phyloP scores from a whole-genome alignment of 1,284 basidiomycete genomes.

The Ustilago shanxiensis region DNA sequence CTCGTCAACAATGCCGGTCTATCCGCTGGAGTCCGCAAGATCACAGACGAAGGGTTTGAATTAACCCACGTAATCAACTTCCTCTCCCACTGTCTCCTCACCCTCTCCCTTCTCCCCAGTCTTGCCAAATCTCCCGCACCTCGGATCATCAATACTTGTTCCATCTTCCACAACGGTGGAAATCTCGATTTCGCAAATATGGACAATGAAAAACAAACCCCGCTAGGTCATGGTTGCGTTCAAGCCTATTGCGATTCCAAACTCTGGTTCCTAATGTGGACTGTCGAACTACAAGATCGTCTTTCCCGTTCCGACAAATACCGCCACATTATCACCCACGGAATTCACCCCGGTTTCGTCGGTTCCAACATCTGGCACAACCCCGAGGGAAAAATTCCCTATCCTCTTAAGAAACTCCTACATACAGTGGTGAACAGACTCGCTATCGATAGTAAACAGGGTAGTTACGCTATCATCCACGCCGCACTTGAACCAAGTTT shows the following conservation, averaged over 20 bases:
- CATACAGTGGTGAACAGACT: constrained; percentile 9
- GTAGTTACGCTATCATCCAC: constrained; percentile 47
- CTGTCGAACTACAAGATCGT: constrained; percentile 57
- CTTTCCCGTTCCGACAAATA: constrained; percentile 51
- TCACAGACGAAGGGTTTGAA: constrained; percentile 62
- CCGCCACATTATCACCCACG: constrained; percentile 57
- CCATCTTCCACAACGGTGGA: constrained; percentile 58
- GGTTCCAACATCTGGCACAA: constrained; percentile 56
- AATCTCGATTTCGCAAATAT: constrained; percentile 57
- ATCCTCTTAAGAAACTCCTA: constrained; percentile 10
- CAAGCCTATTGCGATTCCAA: constrained; percentile 59
- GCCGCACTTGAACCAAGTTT: constrained; percentile 45
- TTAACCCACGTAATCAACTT: constrained; percentile 57
- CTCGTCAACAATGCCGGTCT: constrained; percentile 60
- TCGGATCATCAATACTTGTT: constrained; percentile 59
- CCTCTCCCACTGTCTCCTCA: constrained; percentile 55
- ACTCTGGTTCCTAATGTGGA: constrained; percentile 59
- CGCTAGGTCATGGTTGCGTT: constrained; percentile 41
- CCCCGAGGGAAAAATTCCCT: constrained; percentile 19
- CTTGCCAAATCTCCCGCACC: constrained; percentile 44
- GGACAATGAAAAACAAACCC: constrained; percentile 53
- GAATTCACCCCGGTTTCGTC: constrained; percentile 59
- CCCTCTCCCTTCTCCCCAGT: constrained; percentile 54
- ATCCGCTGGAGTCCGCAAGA: constrained; percentile 12
- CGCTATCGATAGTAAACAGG: constrained; percentile 47